phyloP scores from a whole-genome alignment of 164 flowering plant species.

The Umbellularia californica region DNA sequence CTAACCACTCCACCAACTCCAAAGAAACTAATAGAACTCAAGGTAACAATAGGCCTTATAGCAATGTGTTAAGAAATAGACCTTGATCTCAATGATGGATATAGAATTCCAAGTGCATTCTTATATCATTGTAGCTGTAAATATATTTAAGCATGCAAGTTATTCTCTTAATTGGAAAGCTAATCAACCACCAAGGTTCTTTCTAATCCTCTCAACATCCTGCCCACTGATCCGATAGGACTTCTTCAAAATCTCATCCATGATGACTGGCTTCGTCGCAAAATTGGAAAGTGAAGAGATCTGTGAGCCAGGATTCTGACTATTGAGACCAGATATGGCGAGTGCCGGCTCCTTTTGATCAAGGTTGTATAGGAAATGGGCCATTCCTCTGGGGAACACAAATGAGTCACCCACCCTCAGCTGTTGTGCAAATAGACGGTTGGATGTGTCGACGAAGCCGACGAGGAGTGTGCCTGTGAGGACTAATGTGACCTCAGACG shows the following conservation, averaged over 20 bases:
- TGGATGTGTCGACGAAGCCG: constrained; percentile 58
- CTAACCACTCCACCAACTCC: too few relatives aligned
- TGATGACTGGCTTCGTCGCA: constrained; percentile 30
- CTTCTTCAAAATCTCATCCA: constrained; percentile 39
- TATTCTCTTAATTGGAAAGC: not conserved
- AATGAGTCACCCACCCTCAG: constrained; percentile 52
- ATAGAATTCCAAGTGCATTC: too few relatives aligned
- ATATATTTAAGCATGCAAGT: too few relatives aligned
- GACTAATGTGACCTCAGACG: constrained; percentile 54
- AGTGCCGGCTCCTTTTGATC: constrained; percentile 31
- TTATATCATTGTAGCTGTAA: too few relatives aligned
- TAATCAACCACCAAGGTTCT: constrained; percentile 45
- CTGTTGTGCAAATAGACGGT: constrained; percentile 32
- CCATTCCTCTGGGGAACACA: constrained; percentile 55
- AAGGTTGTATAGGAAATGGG: constrained; percentile 51
- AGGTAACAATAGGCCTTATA: too few relatives aligned
- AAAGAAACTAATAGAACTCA: too few relatives aligned
- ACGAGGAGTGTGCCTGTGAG: constrained; percentile 33
- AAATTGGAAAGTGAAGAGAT: constrained; percentile 36
- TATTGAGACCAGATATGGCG: constrained; percentile 51
- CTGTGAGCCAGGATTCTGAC: constrained; percentile 65
- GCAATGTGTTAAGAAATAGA: too few relatives aligned
- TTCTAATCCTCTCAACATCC: constrained; percentile 41
- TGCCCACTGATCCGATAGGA: constrained; percentile 36
- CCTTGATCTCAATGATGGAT: too few relatives aligned